Evolutionary conservation across 257 asterid species (phyloP), one percentile per base, ranked within the genome.

Genomic region (Lavandula angustifolia): DNA sequence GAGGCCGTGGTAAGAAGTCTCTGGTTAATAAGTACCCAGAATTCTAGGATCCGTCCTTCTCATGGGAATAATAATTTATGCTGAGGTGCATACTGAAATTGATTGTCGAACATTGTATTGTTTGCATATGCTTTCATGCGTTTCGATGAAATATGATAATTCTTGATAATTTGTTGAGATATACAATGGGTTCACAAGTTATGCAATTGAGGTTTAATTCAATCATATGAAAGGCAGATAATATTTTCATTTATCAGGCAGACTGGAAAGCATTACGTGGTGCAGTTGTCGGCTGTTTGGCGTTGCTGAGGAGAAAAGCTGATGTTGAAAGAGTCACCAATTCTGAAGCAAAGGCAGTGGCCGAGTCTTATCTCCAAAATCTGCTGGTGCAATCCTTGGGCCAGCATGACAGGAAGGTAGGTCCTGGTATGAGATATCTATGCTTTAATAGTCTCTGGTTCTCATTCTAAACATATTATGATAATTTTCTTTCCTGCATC

Each of bases 211-310:
- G 72, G 61, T 64, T 48, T 46, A 63, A 10, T 56, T 67, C 60
- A 50, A 55, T 67, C 64, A 37, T 46, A 41, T 47, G 33, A 16
- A 60, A 74, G 63, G 74, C 55, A 43, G 73, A 78, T 84, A 73
- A 80, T 76, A 51, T 57, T 50, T 51, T 52, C 32, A 52, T 55
- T 68, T 73, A 70, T 76, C 91, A 94, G 99, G 96, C 84, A 80
- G 99, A 94, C 71, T 94, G 99, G 99, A 90, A 72, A 83, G 96
- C 99, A 14, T 62, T 87, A 72, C 92, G 81, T 62, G 99, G 99
- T 77, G 97, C 99, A 66, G 66, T 90, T 76, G 89, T 90, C 33
- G 99, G 99, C 74, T 94, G 96, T 75, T 80, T 94, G 83, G 94
- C 95, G 18, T 78, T 94, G 62, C 60, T 86, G 82, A 80, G 84